phyloP scores from a whole-genome alignment of 441 rosid species.

The Gossypium trilobum region DNA sequence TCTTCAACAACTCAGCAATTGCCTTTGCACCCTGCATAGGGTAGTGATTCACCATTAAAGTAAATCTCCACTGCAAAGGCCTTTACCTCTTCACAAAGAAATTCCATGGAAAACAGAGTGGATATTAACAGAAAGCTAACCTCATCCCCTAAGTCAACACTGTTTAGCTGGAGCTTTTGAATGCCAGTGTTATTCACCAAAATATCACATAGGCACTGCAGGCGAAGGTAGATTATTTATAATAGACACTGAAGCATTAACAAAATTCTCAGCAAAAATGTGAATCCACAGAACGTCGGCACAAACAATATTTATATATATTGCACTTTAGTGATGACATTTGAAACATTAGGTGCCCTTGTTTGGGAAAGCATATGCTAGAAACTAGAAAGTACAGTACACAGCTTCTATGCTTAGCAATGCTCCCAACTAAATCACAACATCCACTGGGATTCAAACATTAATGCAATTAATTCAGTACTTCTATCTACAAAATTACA shows the following conservation, averaged over 20 bases:
- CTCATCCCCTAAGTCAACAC: slow-evolving; percentile 78
- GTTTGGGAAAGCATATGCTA: neutral
- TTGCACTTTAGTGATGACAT: neutral
- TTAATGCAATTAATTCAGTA: neutral
- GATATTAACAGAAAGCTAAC: slow-evolving; percentile 33
- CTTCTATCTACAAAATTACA: neutral
- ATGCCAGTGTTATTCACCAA: slow-evolving; percentile 60
- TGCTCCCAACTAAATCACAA: neutral
- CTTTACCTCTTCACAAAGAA: slow-evolving; percentile 9
- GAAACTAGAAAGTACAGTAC: neutral
- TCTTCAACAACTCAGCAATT: slow-evolving; percentile 72
- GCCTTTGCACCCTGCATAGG: slow-evolving; percentile 75
- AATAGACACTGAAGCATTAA: neutral
- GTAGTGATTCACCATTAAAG: slow-evolving; percentile 14
- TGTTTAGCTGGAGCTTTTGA: slow-evolving; percentile 74
- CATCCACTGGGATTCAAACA: neutral
- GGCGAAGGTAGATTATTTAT: slow-evolving; percentile 12
- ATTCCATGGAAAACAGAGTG: neutral
- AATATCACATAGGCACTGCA: slow-evolving; percentile 61
- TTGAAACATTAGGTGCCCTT: neutral
- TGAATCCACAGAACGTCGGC: neutral
- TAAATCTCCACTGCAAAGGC: slow-evolving; percentile 8
- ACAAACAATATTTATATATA: neutral
- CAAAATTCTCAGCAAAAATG: neutral
- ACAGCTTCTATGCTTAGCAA: neutral